These are phyloP conservation scores for Xanthoceras sorbifolium DNA, from an alignment of 345 rosid species.

Conservation along the genomic window DNA sequence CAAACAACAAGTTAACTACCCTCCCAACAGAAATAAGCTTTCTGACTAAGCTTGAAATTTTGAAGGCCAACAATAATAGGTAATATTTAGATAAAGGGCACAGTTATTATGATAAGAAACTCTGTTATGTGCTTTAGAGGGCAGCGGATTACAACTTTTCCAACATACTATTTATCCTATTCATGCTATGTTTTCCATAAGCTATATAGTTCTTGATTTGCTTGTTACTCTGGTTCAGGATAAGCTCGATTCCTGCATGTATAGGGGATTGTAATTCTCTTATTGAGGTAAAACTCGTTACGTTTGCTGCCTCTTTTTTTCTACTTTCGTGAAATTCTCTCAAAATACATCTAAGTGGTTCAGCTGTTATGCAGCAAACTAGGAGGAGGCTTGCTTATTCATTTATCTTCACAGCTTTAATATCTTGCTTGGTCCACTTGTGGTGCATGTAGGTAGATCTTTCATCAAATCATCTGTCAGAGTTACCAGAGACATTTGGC, in stretches of 20 bases:
- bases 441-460: conserved; percentile 81
- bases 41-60: conserved; percentile 71
- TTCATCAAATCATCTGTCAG: conserved; percentile 72
- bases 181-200: background rate
- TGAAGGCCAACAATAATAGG: conserved; percentile 83
- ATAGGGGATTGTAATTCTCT: conserved; percentile 65
- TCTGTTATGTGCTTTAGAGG: background rate
- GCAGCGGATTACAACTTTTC: background rate
- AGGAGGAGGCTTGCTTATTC: background rate
- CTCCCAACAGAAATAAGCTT: conserved; percentile 70
- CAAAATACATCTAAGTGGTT: background rate
- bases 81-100: conserved; percentile 18
- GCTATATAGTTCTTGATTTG: background rate
- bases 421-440: conserved; percentile 8
- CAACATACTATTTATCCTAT: background rate
- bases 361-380: background rate
- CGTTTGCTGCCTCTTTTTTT: background rate
- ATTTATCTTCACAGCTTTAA: background rate
- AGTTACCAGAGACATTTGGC: conserved; percentile 64
- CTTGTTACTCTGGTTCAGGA: conserved; percentile 45
- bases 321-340: background rate
- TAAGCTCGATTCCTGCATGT: conserved; percentile 46
- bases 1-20: conserved; percentile 67
- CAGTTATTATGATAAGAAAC: background rate
- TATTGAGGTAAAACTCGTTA: conserved; percentile 51